A percentile compares a stretch with the other conserved stretches of the same genome.
phyloP scores from a whole-genome alignment of 2,329 filamentous ascomycete genomes.

The Nemania diffusa region DNA sequence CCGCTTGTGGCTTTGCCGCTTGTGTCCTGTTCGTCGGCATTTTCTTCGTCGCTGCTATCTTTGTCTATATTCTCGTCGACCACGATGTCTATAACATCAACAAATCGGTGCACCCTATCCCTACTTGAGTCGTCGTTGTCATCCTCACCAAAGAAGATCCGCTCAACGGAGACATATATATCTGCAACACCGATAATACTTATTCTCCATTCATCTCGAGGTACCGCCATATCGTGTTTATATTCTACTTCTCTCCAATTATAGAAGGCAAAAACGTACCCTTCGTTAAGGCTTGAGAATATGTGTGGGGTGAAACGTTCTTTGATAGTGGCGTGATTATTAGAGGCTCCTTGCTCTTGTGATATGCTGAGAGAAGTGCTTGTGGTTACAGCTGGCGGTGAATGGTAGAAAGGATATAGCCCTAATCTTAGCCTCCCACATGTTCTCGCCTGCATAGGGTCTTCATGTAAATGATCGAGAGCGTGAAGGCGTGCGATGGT shows the following conservation, averaged over 20 bases:
- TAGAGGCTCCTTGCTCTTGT: not conserved
- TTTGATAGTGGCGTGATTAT: too few species aligned
- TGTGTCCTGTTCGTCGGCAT: not conserved
- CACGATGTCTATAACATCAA: slow-evolving; percentile 23
- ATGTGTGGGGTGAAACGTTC: not conserved
- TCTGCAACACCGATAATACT: slow-evolving; percentile 6
- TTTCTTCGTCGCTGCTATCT: not conserved
- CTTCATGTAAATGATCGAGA: slow-evolving; percentile 12
- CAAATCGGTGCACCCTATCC: slow-evolving; percentile 4
- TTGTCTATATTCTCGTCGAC: not conserved
- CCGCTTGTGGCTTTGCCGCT: too few species aligned
- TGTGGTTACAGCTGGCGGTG: not conserved
- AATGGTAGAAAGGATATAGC: not conserved
- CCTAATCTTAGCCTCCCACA: slow-evolving; percentile 4
- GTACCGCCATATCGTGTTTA: not conserved
- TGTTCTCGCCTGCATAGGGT: not conserved
- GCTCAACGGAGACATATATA: slow-evolving; percentile 14
- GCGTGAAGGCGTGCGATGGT: not conserved
- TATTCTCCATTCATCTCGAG: slow-evolving; percentile 16
- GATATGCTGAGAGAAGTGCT: not conserved
- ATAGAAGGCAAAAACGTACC: not conserved
- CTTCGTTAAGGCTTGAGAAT: not conserved
- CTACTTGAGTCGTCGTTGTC: slow-evolving; percentile 2
- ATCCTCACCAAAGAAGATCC: slow-evolving; percentile 10
- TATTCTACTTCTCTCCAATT: not conserved